Percentiles rank a stretch among this genome's conserved stretches.
Conservation (phyloP, 2,329 filamentous ascomycete genomes). For the Penicillium sumatraense region DNA sequence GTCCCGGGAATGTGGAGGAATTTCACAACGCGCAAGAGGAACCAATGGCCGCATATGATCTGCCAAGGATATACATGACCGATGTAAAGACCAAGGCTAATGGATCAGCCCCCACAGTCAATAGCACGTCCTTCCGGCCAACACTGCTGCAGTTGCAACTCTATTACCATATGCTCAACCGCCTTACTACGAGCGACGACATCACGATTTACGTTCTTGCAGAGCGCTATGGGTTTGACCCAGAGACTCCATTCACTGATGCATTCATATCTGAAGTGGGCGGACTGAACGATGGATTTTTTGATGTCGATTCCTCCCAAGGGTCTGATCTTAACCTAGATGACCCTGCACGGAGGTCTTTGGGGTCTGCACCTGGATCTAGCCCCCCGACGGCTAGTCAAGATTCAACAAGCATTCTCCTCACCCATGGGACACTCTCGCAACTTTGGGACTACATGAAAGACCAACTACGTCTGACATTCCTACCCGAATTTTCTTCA, state of each 20-base stretch:
- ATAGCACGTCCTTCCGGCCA: constrained; percentile 68
- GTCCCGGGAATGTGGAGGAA: constrained; percentile 16
- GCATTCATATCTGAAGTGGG: constrained; percentile 77
- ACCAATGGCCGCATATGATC: constrained; percentile 25
- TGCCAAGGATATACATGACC: constrained; percentile 69
- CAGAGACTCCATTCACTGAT: constrained; percentile 72
- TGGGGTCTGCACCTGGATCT: constrained; percentile 12
- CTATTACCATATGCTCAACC: constrained; percentile 82
- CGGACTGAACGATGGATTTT: constrained; percentile 69
- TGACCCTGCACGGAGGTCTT: constrained; percentile 21
- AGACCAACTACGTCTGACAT: constrained; percentile 60
- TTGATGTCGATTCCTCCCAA: constrained; percentile 49
- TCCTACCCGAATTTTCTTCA: constrained; percentile 34
- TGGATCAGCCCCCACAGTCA: constrained; percentile 63
- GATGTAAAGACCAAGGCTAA: constrained; percentile 84
- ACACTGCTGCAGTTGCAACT: constrained; percentile 87
- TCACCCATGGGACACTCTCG: constrained; percentile 63
- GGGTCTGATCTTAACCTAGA: constrained; percentile 33
- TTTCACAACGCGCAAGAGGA: constrained; percentile 7
- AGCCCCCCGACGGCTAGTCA: constrained; percentile 38
- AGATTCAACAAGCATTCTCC: constrained; percentile 56
- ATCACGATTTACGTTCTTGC: constrained; percentile 73
- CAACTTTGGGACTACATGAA: constrained; percentile 68
- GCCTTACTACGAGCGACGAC: constrained; percentile 68
- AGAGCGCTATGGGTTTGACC: constrained; percentile 70